These are phyloP conservation scores for Dactylonectria macrodidyma DNA, from an alignment of 2,329 filamentous ascomycete genomes.

Conservation along the genomic window DNA sequence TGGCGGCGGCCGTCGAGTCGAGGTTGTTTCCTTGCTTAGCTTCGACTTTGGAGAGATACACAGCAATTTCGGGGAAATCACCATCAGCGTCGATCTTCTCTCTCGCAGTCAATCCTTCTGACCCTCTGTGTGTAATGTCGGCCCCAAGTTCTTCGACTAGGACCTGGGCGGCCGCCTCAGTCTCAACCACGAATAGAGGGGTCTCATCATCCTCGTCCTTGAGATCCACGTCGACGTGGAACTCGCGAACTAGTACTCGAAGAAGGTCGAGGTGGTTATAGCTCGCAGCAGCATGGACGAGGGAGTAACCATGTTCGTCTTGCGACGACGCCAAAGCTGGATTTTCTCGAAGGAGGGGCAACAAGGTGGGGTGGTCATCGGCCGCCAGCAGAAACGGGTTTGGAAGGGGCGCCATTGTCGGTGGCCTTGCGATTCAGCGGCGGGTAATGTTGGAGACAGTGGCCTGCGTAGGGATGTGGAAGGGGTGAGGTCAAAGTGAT, in stretches of 20 bases:
- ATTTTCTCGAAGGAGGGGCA: conserved; percentile 81
- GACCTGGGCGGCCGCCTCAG: conserved; percentile 80
- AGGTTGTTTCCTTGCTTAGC: conserved; percentile 48
- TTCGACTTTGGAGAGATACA: conserved; percentile 41
- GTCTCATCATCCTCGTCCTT: conserved; percentile 94
- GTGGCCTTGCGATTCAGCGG: conserved; percentile 3
- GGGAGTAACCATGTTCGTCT: conserved; percentile 94
- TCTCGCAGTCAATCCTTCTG: conserved; percentile 83
- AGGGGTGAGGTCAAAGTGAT: background rate
- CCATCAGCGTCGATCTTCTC: conserved; percentile 75
- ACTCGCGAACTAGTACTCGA: conserved; percentile 80
- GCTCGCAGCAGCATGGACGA: conserved; percentile 92
- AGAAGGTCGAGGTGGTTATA: conserved; percentile 91
- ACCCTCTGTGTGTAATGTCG: conserved; percentile 75
- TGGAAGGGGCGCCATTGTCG: conserved; percentile 57
- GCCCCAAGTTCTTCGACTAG: conserved; percentile 88
- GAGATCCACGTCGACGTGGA: conserved; percentile 84
- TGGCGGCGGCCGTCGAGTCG: conserved; percentile 46
- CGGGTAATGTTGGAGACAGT: background rate
- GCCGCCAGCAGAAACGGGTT: conserved; percentile 85
- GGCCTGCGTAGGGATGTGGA: too few relatives aligned
- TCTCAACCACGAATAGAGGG: conserved; percentile 93
- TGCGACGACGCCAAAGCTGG: conserved; percentile 84
- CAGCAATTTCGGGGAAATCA: conserved; percentile 42
- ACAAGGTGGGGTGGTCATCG: conserved; percentile 81